Base-by-base conservation (phyloP, 495 filamentous ascomycete genomes). In the Collariella sp. region DNA sequence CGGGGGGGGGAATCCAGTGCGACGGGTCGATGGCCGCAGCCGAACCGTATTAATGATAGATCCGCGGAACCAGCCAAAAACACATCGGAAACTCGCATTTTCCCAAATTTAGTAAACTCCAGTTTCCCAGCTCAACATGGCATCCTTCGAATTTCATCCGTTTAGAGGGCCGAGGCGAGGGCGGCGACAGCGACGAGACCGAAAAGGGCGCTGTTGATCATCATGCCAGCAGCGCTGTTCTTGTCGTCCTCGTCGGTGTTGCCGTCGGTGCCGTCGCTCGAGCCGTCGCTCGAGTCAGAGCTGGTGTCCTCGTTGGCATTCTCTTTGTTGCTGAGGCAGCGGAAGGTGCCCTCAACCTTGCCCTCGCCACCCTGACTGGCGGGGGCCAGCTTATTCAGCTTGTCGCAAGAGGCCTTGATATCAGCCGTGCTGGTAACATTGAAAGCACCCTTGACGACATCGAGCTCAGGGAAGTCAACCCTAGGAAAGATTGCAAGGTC, bases 401-500 rank as follows among this genome's bases (percentile, higher is more conserved):
- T 46, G 19, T 62, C 51, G 72, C 77, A 79, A 23, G 70, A 65
- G 0, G 52, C n/a, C 20, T 26, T 67, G 71, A 90, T 83, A 52
- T 83, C 74, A 55, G 73, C 77, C 31, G 86, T 86, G 60, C 78
- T 84, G 72, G 89, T 81, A 58, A 94, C 70, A 73, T 95, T 89
- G 76, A 95, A 91, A 49, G 83, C 84, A 75, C 93, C 93, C 63
- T 78, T 77, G 58, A 96, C 90, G 55, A 86, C 80, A 55, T 81
- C 72, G 20, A 98, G 76, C 13, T 64, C 61, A 35, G 87, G 84
- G 26, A 96, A 76, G 24, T 74, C 62, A 50, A 88, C 82, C 50
- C 91, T 96, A 60, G 12, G 50, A 52, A 22, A n/a, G 15, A 20
- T 16, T 1, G 18, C n/a, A 38, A n/a, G 15, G 56, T 61, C 19